These are phyloP conservation scores for Ganoderma meredithae DNA, from an alignment of 1,284 basidiomycete species.

Conservation along the genomic window DNA sequence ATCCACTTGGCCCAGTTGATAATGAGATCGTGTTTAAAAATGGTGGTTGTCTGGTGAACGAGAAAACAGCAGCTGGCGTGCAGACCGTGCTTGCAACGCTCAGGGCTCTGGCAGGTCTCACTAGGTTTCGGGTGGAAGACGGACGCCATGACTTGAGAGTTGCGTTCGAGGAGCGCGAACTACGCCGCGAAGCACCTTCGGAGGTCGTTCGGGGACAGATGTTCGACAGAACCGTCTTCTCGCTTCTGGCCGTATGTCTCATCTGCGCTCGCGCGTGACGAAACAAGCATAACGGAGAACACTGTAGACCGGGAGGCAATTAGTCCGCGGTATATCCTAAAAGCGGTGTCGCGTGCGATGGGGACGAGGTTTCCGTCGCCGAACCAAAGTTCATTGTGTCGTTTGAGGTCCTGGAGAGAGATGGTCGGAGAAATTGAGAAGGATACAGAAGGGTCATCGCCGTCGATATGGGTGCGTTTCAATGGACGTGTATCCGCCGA, in stretches of 20 bases:
- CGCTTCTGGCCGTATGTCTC: background rate
- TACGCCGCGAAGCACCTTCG: constrained; percentile 5
- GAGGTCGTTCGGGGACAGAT: constrained; percentile 12
- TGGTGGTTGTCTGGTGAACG: background rate
- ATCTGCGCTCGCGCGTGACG: constrained; percentile 12
- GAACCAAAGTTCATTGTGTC: constrained; percentile 14
- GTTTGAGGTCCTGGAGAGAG: background rate
- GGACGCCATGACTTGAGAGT: background rate
- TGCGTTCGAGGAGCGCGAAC: background rate
- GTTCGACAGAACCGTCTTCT: constrained; percentile 11
- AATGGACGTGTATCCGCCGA: background rate
- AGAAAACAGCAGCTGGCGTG: background rate
- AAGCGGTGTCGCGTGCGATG: constrained; percentile 10
- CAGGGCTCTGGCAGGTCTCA: background rate
- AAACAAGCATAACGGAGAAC: constrained; percentile 28
- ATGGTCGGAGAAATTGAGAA: background rate
- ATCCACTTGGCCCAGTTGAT: background rate
- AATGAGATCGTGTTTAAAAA: background rate
- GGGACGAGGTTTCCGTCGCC: constrained; percentile 19
- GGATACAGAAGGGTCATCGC: background rate
- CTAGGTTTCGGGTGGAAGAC: background rate
- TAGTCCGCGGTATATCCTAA: constrained; percentile 25
- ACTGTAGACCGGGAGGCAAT: constrained; percentile 26
- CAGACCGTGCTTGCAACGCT: background rate
- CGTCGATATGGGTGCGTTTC: background rate